Conservation (phyloP, 495 filamentous ascomycete species). For the Antarctomyces pellizariae region DNA sequence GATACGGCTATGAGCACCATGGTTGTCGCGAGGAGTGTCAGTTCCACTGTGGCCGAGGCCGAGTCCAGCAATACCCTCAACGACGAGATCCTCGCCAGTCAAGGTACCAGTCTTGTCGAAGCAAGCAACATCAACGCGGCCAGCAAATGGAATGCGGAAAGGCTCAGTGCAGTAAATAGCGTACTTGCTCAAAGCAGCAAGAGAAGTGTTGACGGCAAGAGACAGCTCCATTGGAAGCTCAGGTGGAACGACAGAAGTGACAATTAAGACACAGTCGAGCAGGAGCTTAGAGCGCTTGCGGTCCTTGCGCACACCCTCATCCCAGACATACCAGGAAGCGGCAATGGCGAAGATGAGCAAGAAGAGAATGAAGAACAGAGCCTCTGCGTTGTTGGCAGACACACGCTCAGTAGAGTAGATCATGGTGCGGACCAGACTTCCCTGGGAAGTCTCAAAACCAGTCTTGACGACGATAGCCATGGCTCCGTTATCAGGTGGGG, state of each 20-base stretch:
- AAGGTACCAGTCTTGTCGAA: constrained; percentile 98
- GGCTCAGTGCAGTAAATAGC: constrained; percentile 98
- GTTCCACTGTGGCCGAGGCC: constrained; percentile 39
- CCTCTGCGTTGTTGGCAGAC: constrained; percentile 89
- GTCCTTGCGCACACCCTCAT: constrained; percentile 78
- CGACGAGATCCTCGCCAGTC: constrained; percentile 90
- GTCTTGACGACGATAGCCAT: constrained; percentile 92
- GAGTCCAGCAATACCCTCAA: constrained; percentile 89
- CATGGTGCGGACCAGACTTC: constrained; percentile 94
- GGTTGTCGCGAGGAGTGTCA: constrained; percentile 38
- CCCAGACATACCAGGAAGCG: constrained; percentile 99
- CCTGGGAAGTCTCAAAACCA: constrained; percentile 95
- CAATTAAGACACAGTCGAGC: constrained; percentile 89
- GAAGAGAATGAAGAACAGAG: constrained; percentile 89
- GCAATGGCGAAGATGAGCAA: constrained; percentile 88
- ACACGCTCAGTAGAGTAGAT: constrained; percentile 98
- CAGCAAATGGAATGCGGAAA: constrained; percentile 96
- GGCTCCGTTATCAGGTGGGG: constrained; percentile 73
- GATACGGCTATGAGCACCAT: constrained; percentile 58
- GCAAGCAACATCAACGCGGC: constrained; percentile 87
- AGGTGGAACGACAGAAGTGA: constrained; percentile 91
- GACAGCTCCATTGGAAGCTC: constrained; percentile 97
- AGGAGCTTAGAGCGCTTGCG: constrained; percentile 93
- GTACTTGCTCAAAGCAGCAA: constrained; percentile 79
- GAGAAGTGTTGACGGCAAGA: constrained; percentile 93